These are phyloP conservation scores for Esteya vermicola DNA, from an alignment of 2,329 filamentous ascomycete species.

Conservation along the genomic window DNA sequence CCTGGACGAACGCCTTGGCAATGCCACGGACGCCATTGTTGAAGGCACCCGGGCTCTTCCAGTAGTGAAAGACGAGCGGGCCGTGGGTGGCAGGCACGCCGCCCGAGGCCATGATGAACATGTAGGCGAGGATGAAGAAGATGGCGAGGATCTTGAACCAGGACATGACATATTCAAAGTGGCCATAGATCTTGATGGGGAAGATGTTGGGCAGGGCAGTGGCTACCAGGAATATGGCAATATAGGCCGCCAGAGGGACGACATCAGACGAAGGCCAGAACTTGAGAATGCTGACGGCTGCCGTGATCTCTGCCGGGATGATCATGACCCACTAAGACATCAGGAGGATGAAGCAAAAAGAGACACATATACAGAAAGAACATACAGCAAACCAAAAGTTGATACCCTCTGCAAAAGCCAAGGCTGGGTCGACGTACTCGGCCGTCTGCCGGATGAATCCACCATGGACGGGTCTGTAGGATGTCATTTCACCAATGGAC, in stretches of 20 bases:
- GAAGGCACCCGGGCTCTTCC: constrained; percentile 24
- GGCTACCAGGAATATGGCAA: constrained; percentile 2
- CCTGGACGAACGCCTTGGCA: constrained; percentile 22
- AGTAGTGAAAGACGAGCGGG: constrained; percentile 6
- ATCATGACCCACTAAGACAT: constrained; percentile 25
- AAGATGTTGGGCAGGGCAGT: constrained; percentile 1
- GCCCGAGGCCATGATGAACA: constrained; percentile 33
- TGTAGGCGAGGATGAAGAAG: constrained; percentile 32
- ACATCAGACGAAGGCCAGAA: background rate
- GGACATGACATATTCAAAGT: constrained; percentile 7
- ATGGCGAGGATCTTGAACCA: constrained; percentile 31
- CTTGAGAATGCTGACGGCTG: constrained; percentile 4
- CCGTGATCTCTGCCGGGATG: constrained; percentile 3
- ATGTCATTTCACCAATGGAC: constrained; percentile 35
- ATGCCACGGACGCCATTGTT: constrained; percentile 24
- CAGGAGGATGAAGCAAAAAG: too few species aligned
- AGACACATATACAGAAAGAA: background rate
- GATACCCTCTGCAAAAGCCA: constrained; percentile 32
- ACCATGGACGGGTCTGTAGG: constrained; percentile 42
- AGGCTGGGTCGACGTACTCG: constrained; percentile 28
- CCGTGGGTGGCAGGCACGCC: constrained; percentile 10
- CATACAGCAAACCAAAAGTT: constrained; percentile 27
- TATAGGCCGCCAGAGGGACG: constrained; percentile 1
- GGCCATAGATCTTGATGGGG: constrained; percentile 7
- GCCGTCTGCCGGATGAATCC: constrained; percentile 32